phyloP scores from a whole-genome alignment of 1,284 basidiomycete species.

The Cryptococcus sp. region DNA sequence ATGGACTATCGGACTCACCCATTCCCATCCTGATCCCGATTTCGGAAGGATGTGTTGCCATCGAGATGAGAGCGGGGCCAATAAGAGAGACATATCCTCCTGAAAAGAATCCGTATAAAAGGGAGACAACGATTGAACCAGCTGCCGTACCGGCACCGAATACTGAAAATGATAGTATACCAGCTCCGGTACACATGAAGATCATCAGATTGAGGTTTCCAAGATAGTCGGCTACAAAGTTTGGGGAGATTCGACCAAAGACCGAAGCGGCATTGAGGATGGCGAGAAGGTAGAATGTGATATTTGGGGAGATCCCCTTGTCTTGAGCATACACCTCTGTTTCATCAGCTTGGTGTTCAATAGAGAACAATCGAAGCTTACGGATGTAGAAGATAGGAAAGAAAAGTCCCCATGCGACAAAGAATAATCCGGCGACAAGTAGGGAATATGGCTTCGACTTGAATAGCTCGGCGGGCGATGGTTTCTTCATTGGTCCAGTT shows the following conservation, averaged over 20 bases:
- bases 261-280: constrained; percentile 36
- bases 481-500: constrained; percentile 6
- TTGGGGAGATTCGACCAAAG: constrained; percentile 20
- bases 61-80: constrained; percentile 20
- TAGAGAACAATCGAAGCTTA: background rate
- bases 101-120: constrained; percentile 40
- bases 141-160: constrained; percentile 19
- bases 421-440: constrained; percentile 19
- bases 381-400: constrained; percentile 33
- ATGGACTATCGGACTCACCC: constrained; percentile 7
- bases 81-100: constrained; percentile 27
- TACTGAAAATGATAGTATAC: constrained; percentile 19
- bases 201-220: constrained; percentile 36
- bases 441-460: constrained; percentile 24
- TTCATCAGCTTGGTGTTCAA: background rate
- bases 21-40: constrained; percentile 32
- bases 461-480: constrained; percentile 18
- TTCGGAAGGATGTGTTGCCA: constrained; percentile 19
- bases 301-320: constrained; percentile 27
- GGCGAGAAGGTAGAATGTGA: constrained; percentile 27
- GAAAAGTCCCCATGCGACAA: constrained; percentile 32
- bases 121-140: constrained; percentile 35
- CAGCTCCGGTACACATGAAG: constrained; percentile 14
- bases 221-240: constrained; percentile 20
- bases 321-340: constrained; percentile 25